Evolutionary conservation across 2,329 filamentous ascomycete genomes (phyloP), one percentile per base, ranked within the genome.

Genomic region (Raffaelea albimanens): DNA sequence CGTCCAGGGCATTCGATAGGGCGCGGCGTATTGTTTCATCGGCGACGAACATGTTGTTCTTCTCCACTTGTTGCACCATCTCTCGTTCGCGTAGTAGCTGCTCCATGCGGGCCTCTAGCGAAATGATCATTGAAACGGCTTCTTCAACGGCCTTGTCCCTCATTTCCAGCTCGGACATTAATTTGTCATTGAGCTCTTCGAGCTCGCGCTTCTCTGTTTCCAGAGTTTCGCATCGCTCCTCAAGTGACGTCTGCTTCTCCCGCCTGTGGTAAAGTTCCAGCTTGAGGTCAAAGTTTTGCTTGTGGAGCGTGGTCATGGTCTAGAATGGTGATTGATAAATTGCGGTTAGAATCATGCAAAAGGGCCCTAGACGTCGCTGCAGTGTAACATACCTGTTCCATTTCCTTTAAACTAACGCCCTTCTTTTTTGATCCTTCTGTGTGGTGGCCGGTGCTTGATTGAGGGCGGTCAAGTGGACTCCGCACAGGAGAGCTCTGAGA

Each of bases 271-370:
- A 85, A 1, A 88, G 63, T 59, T 87, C 83, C 29, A 87, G 68
- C 61, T 88, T 87, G 39, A 88, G 70, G 54, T 86, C 83, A 55
- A 87, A 88, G 57, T 87, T 88, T 63, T 86, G 78, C 59, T 88
- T 88, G 61, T 83, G 80, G 20, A 87, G 64, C 2, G 71, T 81
- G 4, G 83, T 84, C 45, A 87, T 65, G 46, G 81, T 77, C 73
- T 84, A 43, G 11, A 10, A 18, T 14, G 21, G 34, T 3, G 40
- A 42, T 39, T 46, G 14, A 7, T 20, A 40, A 9, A 22, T 13
- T 13, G 7, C 7, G 25, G 25, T 29, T 29, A 29, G 25, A 29
- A 29, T 29, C 25, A 13, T 29, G 34, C 34, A 38, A 16, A 7
- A 13, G 34, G 34, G 18, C 34, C 34, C 34, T 38, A 38, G 5